Conservation (phyloP, 164 flowering plant genomes). For the Magnolia officinalis region DNA sequence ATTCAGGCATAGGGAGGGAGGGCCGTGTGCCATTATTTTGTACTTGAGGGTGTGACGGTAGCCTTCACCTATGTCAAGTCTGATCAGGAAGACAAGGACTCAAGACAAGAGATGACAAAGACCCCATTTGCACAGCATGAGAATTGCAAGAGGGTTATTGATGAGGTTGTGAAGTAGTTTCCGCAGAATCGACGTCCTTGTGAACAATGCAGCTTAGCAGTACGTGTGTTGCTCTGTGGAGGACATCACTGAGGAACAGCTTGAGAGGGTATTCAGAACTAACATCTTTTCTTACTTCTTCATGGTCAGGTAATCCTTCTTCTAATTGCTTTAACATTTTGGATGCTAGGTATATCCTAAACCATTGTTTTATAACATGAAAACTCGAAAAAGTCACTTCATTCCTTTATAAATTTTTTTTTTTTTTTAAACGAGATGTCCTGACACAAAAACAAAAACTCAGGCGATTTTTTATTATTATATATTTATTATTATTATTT, state of each 20-base stretch:
- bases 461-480: too few relatives aligned
- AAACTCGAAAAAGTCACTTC: too few relatives aligned
- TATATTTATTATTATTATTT: too few relatives aligned
- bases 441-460: too few relatives aligned
- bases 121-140: constrained; percentile 55
- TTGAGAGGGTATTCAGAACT: constrained; percentile 58
- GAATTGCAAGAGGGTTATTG: constrained; percentile 57
- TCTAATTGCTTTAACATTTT: too few relatives aligned
- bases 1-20: constrained; percentile 68
- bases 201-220: constrained; percentile 66
- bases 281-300: constrained; percentile 56
- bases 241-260: constrained; percentile 43
- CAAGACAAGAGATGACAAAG: constrained; percentile 39
- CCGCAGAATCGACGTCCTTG: constrained; percentile 55
- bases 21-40: constrained; percentile 57
- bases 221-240: constrained; percentile 34
- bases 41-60: constrained; percentile 73
- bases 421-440: too few relatives aligned
- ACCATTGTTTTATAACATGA: too few relatives aligned
- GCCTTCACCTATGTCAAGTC: constrained; percentile 74
- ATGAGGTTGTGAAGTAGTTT: constrained; percentile 46
- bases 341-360: too few relatives aligned
- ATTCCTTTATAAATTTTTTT: too few relatives aligned
- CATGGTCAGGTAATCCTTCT: constrained; percentile 31
- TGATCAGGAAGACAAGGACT: constrained; percentile 65